Evolutionary conservation across 768 basidiomycete species (phyloP), one percentile per base, ranked within the genome.

Genomic region (Amanita pallidorosea): DNA sequence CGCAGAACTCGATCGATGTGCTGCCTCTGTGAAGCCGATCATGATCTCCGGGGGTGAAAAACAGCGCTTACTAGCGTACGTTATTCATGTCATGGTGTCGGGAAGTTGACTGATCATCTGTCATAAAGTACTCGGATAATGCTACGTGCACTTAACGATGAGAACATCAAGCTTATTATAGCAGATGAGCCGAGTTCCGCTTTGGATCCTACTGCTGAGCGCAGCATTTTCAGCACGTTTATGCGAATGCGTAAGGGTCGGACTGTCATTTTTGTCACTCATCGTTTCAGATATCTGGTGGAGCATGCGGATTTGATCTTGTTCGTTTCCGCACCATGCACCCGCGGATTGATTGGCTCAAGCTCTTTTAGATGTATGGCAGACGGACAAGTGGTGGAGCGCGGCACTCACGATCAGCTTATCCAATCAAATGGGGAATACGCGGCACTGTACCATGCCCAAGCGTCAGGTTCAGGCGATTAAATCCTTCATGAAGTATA

Each of bases 181-280:
- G 69, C 76, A 2, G 81, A 83, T 53, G 80, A 83, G 57, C 79
- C 80, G 0, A 79, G 70, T 35, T 77, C 79, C 0, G 71, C 76
- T 2, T 55, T 81, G 36, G 81, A 83, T 47, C 71, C 82, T 7
- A 61, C 73, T 40, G 74, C 69, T 0, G 82, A 84, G 58, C 69
- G 66, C 12, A 63, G 70, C 1, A 63, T 82, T 9, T 70, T 80
- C 47, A 55, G 67, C 13, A 61, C 63, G 8, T 59, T 81, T 31
- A 61, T 65, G 3, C 55, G 58, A 1, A 55, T 59, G 23, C 66
- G 73, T 4, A 57, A 63, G 11, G 77, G 73, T 1, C 79, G 74
- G 61, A 82, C 79, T 0, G 68, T 77, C 61, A 62, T 83, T 11
- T 70, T 79, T 38, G 76, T 80, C 6, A 77, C 76, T 0, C 81